A percentile compares a stretch with the other conserved stretches of the same genome.
Evolutionary conservation across 108 stramenopile species (phyloP).

Genomic region (Stephanodiscus triporus): DNA sequence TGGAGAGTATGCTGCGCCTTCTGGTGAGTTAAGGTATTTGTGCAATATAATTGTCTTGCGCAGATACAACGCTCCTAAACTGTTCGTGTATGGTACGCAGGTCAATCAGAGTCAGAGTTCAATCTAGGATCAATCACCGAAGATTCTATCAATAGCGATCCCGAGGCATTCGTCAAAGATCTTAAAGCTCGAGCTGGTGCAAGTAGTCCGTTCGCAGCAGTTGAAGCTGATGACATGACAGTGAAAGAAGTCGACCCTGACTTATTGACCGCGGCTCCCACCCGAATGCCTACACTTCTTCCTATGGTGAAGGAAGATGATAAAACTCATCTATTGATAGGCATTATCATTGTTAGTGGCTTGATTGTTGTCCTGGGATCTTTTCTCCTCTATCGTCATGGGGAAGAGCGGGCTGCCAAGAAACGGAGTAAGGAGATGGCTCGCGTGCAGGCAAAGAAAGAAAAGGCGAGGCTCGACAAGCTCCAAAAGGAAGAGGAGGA

Average conservation of each 20-base stretch:
- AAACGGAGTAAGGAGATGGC: constrained; percentile 9
- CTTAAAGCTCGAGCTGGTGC: constrained; percentile 20
- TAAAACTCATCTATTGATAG: constrained; percentile 18
- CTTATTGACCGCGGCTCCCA: constrained; percentile 17
- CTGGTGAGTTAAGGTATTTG: constrained; percentile 12
- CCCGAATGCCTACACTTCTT: constrained; percentile 11
- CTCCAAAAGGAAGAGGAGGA: background rate
- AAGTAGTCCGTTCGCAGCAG: constrained; percentile 4
- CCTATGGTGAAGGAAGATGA: no score
- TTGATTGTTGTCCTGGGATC: constrained; percentile 24
- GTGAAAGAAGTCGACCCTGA: constrained; percentile 2
- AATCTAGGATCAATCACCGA: constrained; percentile 28
- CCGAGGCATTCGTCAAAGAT: constrained; percentile 24
- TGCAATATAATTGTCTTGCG: background rate
- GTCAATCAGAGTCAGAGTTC: background rate
- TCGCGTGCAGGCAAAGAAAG: background rate
- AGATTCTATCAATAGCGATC: constrained; percentile 41
- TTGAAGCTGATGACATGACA: constrained; percentile 1
- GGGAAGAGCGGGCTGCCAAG: constrained; percentile 10
- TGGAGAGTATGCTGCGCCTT: constrained; percentile 22
- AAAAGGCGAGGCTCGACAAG: background rate
- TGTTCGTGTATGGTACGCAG: background rate
- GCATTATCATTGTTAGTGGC: constrained; percentile 16
- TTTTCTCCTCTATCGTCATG: constrained; percentile 20
- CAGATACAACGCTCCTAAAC: background rate